These are phyloP conservation scores for Sporothrix variecibatus DNA, from an alignment of 2,329 filamentous ascomycete species.

Conservation along the genomic window DNA sequence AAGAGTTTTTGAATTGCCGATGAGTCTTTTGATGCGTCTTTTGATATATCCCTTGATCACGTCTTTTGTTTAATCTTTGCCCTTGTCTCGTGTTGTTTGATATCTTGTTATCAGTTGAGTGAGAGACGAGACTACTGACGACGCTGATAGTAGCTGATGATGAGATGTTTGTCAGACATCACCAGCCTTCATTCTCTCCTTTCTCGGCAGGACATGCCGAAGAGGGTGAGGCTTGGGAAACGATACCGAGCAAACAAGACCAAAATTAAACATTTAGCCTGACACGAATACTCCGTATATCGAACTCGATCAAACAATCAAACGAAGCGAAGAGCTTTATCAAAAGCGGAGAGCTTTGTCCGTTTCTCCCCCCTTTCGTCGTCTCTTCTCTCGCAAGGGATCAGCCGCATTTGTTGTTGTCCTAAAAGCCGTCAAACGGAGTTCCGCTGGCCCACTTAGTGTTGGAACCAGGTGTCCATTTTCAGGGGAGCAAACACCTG, in stretches of 20 bases:
- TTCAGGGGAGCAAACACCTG: background rate
- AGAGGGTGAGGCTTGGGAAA: background rate
- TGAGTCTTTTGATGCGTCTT: background rate
- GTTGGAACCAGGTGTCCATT: background rate
- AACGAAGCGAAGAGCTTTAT: background rate
- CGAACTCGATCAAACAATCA: background rate
- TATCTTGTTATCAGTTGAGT: background rate
- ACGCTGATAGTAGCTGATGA: background rate
- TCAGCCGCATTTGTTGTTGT: background rate
- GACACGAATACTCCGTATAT: background rate
- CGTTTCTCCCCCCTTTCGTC: background rate
- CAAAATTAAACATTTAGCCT: background rate
- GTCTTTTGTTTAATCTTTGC: too few relatives aligned
- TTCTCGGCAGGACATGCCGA: conserved; percentile 9
- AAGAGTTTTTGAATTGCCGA: background rate
- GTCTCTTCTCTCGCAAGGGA: background rate
- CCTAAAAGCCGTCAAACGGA: background rate
- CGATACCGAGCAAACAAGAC: background rate
- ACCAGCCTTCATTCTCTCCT: background rate
- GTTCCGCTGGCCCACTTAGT: background rate
- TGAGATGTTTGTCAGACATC: background rate
- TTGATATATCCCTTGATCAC: too few relatives aligned
- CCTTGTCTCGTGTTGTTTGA: background rate
- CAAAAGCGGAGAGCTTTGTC: conserved; percentile 13
- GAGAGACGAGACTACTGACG: background rate